Conservation (phyloP, 1,139 yeast species). For the Saccharomycopsis phalli region DNA sequence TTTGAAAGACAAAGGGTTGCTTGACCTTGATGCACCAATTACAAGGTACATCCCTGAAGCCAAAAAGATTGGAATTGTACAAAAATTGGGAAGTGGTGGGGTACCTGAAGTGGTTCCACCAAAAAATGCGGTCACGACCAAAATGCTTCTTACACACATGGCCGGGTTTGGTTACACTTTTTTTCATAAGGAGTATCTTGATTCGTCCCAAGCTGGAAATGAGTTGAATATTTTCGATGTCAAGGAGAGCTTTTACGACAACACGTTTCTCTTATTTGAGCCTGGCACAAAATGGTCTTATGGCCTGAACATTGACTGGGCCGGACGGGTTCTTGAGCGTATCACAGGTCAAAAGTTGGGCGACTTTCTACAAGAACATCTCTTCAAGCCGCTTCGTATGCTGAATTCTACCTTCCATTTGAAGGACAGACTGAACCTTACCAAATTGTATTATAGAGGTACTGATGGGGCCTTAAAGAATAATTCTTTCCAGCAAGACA, state of each 20-base stretch:
- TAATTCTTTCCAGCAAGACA: constrained; percentile 19
- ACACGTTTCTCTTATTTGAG: constrained; percentile 39
- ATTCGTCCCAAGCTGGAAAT: neutral
- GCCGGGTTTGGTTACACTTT: constrained; percentile 44
- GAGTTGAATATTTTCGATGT: constrained; percentile 23
- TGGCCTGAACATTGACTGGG: constrained; percentile 47
- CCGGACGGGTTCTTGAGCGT: constrained; percentile 38
- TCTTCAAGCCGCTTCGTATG: constrained; percentile 38
- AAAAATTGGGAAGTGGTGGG: constrained; percentile 19
- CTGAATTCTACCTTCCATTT: constrained; percentile 22
- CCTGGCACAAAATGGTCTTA: constrained; percentile 47
- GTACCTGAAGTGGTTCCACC: constrained; percentile 33
- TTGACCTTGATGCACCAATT: constrained; percentile 22
- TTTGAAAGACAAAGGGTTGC: constrained; percentile 35
- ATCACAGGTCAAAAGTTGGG: constrained; percentile 37
- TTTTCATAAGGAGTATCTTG: constrained; percentile 24
- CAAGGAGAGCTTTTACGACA: constrained; percentile 7
- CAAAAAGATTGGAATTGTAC: constrained; percentile 15
- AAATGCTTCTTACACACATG: constrained; percentile 43
- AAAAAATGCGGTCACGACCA: constrained; percentile 34
- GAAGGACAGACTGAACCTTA: constrained; percentile 14
- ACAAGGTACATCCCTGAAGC: constrained; percentile 21
- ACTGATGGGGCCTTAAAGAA: constrained; percentile 19
- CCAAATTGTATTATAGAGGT: constrained; percentile 21
- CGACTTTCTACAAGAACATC: constrained; percentile 31